Evolutionary conservation across 2,329 filamentous ascomycete genomes (phyloP), one percentile per base, ranked within the genome.

Genomic region (Nemania serpens): DNA sequence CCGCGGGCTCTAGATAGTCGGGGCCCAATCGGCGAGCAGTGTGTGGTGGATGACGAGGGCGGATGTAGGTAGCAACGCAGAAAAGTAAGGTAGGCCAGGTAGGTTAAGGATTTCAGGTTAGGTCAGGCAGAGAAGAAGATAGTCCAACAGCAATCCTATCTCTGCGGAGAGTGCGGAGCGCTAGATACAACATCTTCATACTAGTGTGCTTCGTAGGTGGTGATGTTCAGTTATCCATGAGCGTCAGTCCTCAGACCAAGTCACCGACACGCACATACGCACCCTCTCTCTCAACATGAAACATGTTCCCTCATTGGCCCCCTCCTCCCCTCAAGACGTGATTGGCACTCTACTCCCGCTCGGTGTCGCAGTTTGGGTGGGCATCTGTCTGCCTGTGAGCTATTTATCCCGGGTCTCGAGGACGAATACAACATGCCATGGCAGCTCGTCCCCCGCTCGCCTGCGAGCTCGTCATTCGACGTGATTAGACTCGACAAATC

Each of bases 301-400:
- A 43, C 50, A 41, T 47, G 18, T 36, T 37, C 17, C 43, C 36
- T 58, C 7, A 29, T 29, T 29, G 25, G 25, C 25, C 7, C 25
- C 25, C 25, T 17, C 6, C 41, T 12, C 25, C 39, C 42, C 43
- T 17, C 36, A 41, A 1, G 15, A 20, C 9, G 46, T 58, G 53
- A 60, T 63, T 60, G 61, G 61, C 47, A 33, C 41, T 42, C n/a
- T 29, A 43, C 37, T 59, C 25, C 51, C 60, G 47, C 36, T 20
- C 52, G 11, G 42, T 15, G 60, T 62, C 37, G 49, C 53, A 60
- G 33, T 58, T 57, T 33, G 34, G 11, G 57, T 61, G 53, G 57
- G 11, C 41, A 57, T 59, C 37, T 36, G 17, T 34, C 48, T 33
- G 53, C 43, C 52, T 49, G 60, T 29, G 47, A 25, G 15, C 34